phyloP scores from a whole-genome alignment of 208 protist species.

The Trypanosoma platydactyli region DNA sequence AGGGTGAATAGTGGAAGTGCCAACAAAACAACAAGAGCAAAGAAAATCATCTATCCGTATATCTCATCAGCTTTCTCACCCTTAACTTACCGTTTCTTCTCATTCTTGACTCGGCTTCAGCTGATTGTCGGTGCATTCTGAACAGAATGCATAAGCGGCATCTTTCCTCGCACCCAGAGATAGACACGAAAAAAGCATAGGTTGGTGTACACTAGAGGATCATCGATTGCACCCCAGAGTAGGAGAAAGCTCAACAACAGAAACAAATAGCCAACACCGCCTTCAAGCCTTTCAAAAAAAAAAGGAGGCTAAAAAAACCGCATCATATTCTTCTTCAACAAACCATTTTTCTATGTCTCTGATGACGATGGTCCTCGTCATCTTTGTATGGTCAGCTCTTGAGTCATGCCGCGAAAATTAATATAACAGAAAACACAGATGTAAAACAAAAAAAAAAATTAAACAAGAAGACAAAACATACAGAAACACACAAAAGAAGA shows the following conservation, averaged over 20 bases:
- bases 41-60: neutral
- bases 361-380: no score
- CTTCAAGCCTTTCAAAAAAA: neutral
- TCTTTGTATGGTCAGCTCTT: no score
- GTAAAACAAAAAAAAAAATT: constrained; percentile 12
- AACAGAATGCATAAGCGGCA: neutral
- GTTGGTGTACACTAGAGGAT: neutral
- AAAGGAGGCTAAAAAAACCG: no score
- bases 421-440: constrained; percentile 4
- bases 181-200: neutral
- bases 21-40: neutral
- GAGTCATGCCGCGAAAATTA: constrained; percentile 6
- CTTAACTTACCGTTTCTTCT: neutral
- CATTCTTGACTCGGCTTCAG: neutral
- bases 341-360: neutral
- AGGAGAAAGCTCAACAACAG: neutral
- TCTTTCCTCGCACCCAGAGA: neutral
- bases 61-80: neutral
- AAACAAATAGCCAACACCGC: neutral
- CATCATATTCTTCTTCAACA: no score
- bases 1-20: no score
- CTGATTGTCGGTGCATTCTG: neutral
- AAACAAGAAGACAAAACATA: neutral
- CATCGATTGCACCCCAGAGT: neutral
- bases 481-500: no score